Evolutionary conservation across 805 yeast species (phyloP).

Genomic region (Metschnikowia sp.): DNA sequence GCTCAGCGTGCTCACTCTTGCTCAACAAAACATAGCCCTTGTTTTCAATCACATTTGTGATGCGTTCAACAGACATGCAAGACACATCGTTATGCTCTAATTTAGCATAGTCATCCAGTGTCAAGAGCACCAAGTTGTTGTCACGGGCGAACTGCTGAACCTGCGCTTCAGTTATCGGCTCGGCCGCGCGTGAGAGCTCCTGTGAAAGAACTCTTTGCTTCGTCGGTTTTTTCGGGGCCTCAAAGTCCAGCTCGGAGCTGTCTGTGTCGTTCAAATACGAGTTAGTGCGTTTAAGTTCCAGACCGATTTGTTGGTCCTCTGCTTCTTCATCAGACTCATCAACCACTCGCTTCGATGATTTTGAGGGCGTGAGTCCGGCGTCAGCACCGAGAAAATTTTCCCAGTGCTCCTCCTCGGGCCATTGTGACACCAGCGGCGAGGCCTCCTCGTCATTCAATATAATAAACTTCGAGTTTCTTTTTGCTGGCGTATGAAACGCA

Average conservation of each 20-base stretch:
- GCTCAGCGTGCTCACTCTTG: slow-evolving; percentile 24
- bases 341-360: slow-evolving; percentile 17
- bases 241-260: slow-evolving; percentile 25
- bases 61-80: slow-evolving; percentile 22
- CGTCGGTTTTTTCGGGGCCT: slow-evolving; percentile 5
- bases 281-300: slow-evolving; percentile 10
- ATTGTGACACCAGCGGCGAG: slow-evolving; percentile 9
- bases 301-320: slow-evolving; percentile 3
- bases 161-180: slow-evolving; percentile 19
- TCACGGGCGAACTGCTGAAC: slow-evolving; percentile 34
- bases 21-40: slow-evolving; percentile 29
- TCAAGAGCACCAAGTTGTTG: slow-evolving; percentile 29
- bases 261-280: slow-evolving; percentile 30
- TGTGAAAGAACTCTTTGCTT: slow-evolving; percentile 16
- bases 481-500: slow-evolving; percentile 29
- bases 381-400: slow-evolving; percentile 37
- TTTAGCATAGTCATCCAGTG: slow-evolving; percentile 31
- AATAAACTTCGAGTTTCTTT: slow-evolving; percentile 32
- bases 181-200: slow-evolving; percentile 16
- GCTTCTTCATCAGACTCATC: slow-evolving; percentile 15
- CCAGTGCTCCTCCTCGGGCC: slow-evolving; percentile 29
- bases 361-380: slow-evolving; percentile 22
- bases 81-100: slow-evolving; percentile 25
- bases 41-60: slow-evolving; percentile 20
- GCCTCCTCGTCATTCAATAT: slow-evolving; percentile 24